A percentile compares a stretch with the other conserved stretches of the same genome.
Evolutionary conservation across 1,139 yeast species (phyloP).

Genomic region (Yamadazyma sp.): DNA sequence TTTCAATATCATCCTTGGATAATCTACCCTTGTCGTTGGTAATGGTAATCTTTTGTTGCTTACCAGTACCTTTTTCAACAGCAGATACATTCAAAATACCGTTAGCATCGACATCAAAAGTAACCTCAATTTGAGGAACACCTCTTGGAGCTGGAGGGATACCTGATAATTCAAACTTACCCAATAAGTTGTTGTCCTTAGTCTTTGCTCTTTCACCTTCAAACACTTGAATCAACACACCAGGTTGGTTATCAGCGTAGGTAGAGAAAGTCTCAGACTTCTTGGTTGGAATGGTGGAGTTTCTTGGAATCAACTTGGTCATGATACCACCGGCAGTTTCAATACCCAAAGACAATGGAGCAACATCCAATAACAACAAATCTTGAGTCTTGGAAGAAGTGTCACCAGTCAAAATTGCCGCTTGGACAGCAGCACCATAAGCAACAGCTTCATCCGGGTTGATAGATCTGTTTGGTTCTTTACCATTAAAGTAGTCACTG

Average conservation of each 20-base stretch:
- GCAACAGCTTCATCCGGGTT: constrained; percentile 49
- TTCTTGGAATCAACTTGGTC: constrained; percentile 95
- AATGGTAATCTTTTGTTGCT: constrained; percentile 39
- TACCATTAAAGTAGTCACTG: constrained; percentile 45
- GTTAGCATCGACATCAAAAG: constrained; percentile 89
- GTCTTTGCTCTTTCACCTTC: constrained; percentile 98
- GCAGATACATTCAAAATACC: constrained; percentile 95
- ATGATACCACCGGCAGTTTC: constrained; percentile 97
- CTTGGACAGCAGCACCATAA: constrained; percentile 48
- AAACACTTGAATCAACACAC: constrained; percentile 89
- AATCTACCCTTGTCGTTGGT: constrained; percentile 51
- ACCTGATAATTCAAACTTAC: constrained; percentile 90
- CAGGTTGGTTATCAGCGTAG: constrained; percentile 95
- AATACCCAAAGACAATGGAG: constrained; percentile 91
- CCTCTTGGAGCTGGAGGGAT: constrained; percentile 99
- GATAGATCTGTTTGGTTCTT: constrained; percentile 45
- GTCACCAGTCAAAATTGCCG: constrained; percentile 73
- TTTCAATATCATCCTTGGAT: constrained; percentile 49
- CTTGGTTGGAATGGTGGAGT: constrained; percentile 93
- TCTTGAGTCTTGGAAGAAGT: constrained; percentile 76
- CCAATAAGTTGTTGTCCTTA: constrained; percentile 90
- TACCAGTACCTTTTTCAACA: constrained; percentile 91
- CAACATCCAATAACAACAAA: constrained; percentile 84
- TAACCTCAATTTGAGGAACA: constrained; percentile 93
- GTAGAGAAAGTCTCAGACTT: constrained; percentile 95